Evolutionary conservation across 805 yeast genomes (phyloP).

Genomic region (Cyberlindnera suaveolens): DNA sequence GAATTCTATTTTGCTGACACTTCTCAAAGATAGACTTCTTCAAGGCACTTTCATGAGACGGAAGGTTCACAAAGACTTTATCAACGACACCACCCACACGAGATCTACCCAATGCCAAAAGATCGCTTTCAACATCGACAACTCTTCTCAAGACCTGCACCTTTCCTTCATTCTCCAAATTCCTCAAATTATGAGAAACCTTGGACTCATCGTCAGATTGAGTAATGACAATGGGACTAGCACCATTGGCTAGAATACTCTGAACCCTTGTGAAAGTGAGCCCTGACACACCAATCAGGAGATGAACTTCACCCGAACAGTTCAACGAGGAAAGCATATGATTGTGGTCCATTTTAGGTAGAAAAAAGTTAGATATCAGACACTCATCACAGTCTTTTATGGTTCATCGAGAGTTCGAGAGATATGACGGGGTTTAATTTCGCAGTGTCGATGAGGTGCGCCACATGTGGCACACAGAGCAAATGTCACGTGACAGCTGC

Average conservation of each 20-base stretch:
- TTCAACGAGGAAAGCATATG: conserved; percentile 10
- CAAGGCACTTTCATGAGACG: conserved; percentile 23
- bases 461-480: no score
- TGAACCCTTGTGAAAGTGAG: conserved; percentile 43
- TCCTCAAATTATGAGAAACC: conserved; percentile 24
- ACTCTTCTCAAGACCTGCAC: conserved; percentile 26
- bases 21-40: conserved; percentile 38
- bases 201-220: conserved; percentile 15
- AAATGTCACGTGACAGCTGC: no score
- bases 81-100: conserved; percentile 66
- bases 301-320: conserved; percentile 46
- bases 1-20: conserved; percentile 65
- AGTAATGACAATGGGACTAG: conserved; percentile 46
- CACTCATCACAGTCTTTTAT: background rate
- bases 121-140: conserved; percentile 35
- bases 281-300: conserved; percentile 48
- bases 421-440: no score
- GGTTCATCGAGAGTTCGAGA: no score
- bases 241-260: conserved; percentile 47
- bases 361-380: no score
- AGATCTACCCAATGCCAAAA: conserved; percentile 52
- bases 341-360: no score
- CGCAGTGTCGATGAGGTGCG: no score
- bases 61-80: conserved; percentile 59
- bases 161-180: conserved; percentile 22